phyloP scores from a whole-genome alignment of 805 yeast genomes.

The Candida vaughaniae region DNA sequence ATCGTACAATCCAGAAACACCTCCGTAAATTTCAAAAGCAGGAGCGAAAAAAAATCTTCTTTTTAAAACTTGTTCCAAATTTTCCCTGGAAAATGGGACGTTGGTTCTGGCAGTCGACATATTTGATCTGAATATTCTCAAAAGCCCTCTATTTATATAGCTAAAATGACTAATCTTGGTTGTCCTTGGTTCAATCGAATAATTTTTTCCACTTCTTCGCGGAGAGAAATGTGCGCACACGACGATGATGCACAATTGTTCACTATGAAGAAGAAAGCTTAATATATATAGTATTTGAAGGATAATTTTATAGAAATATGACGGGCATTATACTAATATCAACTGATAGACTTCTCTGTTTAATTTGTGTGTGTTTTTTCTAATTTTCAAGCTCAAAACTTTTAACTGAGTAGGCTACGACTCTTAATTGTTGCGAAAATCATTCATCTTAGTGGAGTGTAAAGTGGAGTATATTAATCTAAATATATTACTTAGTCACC shows the following conservation, averaged over 20 bases:
- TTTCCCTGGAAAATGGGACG: constrained; percentile 73
- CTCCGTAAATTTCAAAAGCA: constrained; percentile 95
- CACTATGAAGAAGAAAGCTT: background rate
- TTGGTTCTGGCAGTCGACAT: constrained; percentile 14
- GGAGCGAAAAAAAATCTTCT: constrained; percentile 98
- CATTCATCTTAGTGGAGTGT: too few species aligned
- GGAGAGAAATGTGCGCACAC: background rate
- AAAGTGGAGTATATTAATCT: too few species aligned
- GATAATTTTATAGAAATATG: too few species aligned
- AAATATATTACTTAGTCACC: too few species aligned
- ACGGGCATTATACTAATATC: too few species aligned
- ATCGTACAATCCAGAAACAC: constrained; percentile 96
- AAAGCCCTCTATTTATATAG: constrained; percentile 1
- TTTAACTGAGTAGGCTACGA: too few species aligned
- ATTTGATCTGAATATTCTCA: constrained; percentile 4
- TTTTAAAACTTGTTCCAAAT: constrained; percentile 84
- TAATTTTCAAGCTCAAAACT: too few species aligned
- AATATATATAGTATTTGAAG: too few species aligned
- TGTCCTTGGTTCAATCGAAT: background rate
- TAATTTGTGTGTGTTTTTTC: too few species aligned
- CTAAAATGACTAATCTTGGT: constrained; percentile 1
- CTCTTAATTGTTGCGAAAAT: too few species aligned
- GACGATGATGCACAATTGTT: background rate
- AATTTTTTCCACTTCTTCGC: background rate
- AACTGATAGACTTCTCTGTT: too few species aligned